Evolutionary conservation across 176 grass and related monocot species (phyloP).

Genomic region (Paspalum vaginatum): DNA sequence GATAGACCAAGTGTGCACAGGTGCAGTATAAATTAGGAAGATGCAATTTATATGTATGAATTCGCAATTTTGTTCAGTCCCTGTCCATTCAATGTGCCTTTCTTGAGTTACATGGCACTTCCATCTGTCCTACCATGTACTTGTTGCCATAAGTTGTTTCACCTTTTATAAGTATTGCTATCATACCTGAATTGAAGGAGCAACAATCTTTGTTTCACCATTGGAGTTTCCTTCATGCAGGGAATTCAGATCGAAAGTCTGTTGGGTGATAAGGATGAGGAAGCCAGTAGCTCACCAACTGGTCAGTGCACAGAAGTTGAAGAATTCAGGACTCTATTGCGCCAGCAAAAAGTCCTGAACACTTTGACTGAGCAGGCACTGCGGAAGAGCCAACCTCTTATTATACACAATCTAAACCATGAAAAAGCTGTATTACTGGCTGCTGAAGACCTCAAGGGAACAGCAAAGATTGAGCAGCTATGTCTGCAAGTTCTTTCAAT

Average conservation of each 20-base stretch:
- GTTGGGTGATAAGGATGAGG: constrained; percentile 64
- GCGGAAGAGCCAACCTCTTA: constrained; percentile 82
- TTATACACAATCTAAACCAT: constrained; percentile 81
- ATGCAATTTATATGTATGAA: background rate
- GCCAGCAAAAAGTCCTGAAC: constrained; percentile 69
- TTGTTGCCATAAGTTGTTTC: constrained; percentile 1
- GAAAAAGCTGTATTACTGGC: constrained; percentile 60
- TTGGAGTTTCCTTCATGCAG: constrained; percentile 50
- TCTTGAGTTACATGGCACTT: background rate
- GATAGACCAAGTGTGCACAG: background rate
- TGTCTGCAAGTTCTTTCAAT: constrained; percentile 88
- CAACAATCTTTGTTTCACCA: constrained; percentile 13
- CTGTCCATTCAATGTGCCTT: background rate
- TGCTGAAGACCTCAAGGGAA: constrained; percentile 55
- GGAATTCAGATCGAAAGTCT: constrained; percentile 68
- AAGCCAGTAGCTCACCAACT: constrained; percentile 40
- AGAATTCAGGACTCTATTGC: constrained; percentile 65
- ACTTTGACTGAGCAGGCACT: constrained; percentile 93
- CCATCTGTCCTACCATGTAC: background rate
- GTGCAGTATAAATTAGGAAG: background rate
- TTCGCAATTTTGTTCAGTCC: background rate
- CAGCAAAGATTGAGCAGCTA: constrained; percentile 71
- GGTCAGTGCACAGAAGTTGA: constrained; percentile 57
- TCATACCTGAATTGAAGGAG: background rate
- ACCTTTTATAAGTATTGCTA: background rate